Base-by-base conservation (phyloP, 2,329 filamentous ascomycete genomes). In the Colletotrichum camelliae region DNA sequence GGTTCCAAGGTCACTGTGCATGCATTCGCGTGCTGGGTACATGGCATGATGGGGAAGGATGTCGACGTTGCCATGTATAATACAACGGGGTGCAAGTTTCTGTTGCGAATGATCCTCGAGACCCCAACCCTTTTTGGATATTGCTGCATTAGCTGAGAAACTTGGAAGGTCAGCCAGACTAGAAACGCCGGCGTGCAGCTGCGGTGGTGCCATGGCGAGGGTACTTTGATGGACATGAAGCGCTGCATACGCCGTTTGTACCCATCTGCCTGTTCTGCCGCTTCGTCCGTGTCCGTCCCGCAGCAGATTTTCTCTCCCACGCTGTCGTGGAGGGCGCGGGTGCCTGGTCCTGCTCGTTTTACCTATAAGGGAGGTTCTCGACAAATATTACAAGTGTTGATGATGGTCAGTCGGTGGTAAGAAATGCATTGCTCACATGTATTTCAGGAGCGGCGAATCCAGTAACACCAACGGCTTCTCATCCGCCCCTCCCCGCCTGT, bases 71-170 rank as follows among this genome's bases (percentile, higher is more conserved):
- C 58, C 37, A 57, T 52, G 58, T 21, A 9, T 3, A 52, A 60
- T 67, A 69, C 57, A 69, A 33, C 70, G 57, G 12, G 35, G 35
- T 12, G 58, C 48, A 58, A 55, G 58, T 33, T 61, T 39, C 70
- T 64, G 13, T 24, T 52, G 70, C 31, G 7, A 74, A 43, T 37
- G 74, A 76, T 74, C 74, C 58, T 61, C 64, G 29, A 69, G 18
- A 13, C 10, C 21, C 64, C 37, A 52, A 60, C 74, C 52, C 7
- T 69, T 76, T 76, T 65, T 15, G 70, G 74, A 76, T 57, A 13
- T 39, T 62, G 15, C 29, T 76, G 74, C 74, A 76, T 76, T 74
- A 76, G 74, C 43, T 52, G 24, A 60, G 60, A 58, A 68, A 73
- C 48, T 35, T 31, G 70, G 64, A 65, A 69, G 64, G 64, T 66